phyloP scores from a whole-genome alignment of 108 stramenopile species.

The Aurantiochytrium sp. region DNA sequence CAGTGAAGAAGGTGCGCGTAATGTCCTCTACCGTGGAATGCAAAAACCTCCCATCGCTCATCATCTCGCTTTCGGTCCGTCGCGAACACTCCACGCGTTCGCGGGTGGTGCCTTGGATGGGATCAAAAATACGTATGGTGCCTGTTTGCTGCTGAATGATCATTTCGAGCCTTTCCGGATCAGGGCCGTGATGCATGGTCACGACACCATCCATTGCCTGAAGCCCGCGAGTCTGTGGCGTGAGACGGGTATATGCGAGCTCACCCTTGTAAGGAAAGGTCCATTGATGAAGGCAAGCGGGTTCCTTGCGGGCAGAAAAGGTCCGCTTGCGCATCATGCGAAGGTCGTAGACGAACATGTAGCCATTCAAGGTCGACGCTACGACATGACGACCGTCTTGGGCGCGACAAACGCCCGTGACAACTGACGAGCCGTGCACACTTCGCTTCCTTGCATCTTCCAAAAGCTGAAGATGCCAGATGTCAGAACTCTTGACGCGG shows the following conservation, averaged over 20 bases:
- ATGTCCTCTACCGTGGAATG: background rate
- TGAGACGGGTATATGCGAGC: background rate
- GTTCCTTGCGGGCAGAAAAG: background rate
- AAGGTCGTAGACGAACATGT: background rate
- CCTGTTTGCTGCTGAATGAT: background rate
- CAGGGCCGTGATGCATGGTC: background rate
- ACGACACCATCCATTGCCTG: background rate
- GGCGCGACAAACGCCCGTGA: background rate
- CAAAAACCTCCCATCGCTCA: background rate
- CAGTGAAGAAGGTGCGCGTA: background rate
- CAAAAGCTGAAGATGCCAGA: background rate
- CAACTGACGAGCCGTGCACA: background rate
- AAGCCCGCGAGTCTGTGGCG: background rate
- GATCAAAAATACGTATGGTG: background rate
- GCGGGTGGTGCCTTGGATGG: background rate
- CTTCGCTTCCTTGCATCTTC: background rate
- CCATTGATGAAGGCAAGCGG: background rate
- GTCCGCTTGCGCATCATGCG: background rate
- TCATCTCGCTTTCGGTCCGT: background rate
- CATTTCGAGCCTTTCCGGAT: background rate
- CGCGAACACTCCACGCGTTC: background rate
- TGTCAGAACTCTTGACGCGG: background rate
- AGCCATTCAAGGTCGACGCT: background rate
- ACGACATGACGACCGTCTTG: background rate
- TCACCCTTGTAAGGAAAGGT: background rate